These are phyloP conservation scores for Lipomyces orientalis DNA, from an alignment of 805 yeast genomes.

Conservation along the genomic window DNA sequence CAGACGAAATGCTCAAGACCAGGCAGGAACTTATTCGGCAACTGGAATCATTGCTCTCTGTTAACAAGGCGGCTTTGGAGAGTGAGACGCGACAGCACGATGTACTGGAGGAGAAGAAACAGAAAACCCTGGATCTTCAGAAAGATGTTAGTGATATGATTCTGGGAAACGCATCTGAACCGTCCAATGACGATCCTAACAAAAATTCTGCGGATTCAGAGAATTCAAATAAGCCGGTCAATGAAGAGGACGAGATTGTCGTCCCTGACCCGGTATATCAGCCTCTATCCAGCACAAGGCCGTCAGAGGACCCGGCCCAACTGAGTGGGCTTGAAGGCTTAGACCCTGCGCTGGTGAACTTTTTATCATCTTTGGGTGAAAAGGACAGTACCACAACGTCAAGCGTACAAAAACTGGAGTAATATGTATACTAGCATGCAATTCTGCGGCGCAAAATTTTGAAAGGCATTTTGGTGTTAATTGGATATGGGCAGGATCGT, in stretches of 20 bases:
- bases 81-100: conserved; percentile 41
- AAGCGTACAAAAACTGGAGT: neutral
- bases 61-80: conserved; percentile 41
- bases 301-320: conserved; percentile 4
- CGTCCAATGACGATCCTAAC: conserved; percentile 4
- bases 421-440: neutral
- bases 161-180: conserved; percentile 6
- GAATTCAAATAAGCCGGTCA: neutral
- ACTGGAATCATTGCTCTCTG: conserved; percentile 42
- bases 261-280: conserved; percentile 27
- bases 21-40: conserved; percentile 41
- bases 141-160: conserved; percentile 25
- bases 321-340: conserved; percentile 16
- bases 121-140: conserved; percentile 23
- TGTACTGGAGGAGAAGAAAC: conserved; percentile 44
- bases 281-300: conserved; percentile 13
- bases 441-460: neutral
- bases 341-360: conserved; percentile 34
- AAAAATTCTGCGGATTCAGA: conserved; percentile 4
- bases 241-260: conserved; percentile 16
- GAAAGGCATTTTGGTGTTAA: neutral
- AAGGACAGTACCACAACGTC: conserved; percentile 1
- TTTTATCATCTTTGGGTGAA: conserved; percentile 21
- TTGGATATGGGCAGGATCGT: neutral
- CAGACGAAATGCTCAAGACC: conserved; percentile 41